Percentiles rank a stretch among this genome's conserved stretches.
Evolutionary conservation across 2,329 filamentous ascomycete species (phyloP).

Genomic region (Sclerotinia spermophila): DNA sequence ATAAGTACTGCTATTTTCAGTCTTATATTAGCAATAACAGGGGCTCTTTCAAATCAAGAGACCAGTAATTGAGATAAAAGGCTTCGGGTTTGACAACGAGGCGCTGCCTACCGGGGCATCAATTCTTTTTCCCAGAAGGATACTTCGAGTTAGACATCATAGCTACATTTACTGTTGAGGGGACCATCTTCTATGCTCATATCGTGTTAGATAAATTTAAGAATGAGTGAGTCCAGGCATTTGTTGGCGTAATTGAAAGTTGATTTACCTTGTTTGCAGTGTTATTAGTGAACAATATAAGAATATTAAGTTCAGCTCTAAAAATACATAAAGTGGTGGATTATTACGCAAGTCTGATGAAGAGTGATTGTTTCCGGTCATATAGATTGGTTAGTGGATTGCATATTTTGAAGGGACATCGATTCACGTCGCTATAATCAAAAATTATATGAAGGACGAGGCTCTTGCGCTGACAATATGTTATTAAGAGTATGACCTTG

Average conservation of each 20-base stretch:
- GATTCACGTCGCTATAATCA: neutral
- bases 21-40: neutral
- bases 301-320: no score
- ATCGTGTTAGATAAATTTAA: neutral
- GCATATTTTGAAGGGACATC: fast-evolving
- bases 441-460: neutral
- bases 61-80: neutral
- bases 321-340: no score
- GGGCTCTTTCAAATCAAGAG: neutral
- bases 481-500: neutral
- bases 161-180: neutral
- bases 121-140: neutral
- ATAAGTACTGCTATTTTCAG: no score
- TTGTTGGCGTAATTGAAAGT: neutral
- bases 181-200: neutral
- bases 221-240: neutral
- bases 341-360: neutral
- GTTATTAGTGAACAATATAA: neutral
- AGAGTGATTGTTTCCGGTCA: no score
- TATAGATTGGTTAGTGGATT: neutral
- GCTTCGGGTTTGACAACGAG: neutral
- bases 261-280: no score
- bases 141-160: neutral
- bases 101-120: neutral
- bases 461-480: fast-evolving